Base-by-base conservation (phyloP, 1,284 basidiomycete species). In the Apiotrichum gracile region DNA sequence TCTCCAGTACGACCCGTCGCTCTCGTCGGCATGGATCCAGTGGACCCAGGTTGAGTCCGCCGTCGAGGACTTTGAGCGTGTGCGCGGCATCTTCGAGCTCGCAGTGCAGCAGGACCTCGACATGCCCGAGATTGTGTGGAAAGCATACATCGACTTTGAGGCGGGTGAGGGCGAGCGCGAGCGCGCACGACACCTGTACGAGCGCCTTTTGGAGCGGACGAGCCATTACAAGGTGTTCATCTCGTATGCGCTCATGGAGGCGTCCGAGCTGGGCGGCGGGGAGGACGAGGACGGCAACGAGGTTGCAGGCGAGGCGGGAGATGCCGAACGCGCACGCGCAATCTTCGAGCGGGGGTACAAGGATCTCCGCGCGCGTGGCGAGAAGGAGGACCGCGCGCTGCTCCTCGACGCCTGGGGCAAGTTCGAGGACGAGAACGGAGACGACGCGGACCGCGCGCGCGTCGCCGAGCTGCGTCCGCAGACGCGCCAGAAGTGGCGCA, bases 71-170 rank as follows among this genome's bases (percentile, higher is more conserved):
- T 86, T 88, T 69, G 79, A 85, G 25, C 91, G 96, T 43, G 90
- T 92, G 3, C 86, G 97, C 16, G 93, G 85, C 4, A 92, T 99
- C 67, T 98, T 91, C 74, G 93, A 98, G 74, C 84, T 98, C 35
- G 96, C 90, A 4, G 83, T 94, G n/a, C 80, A 86, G 4, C 96
- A 98, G 68, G 84, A 85, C n/a, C 80, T 98, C 38, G 92, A 96
- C 53, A 97, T 97, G 91, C 96, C 96, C 3, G 96, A 99, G 74
- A 80, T 97, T 13, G 81, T 97, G n/a, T 94, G 91, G 91, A 77
- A 81, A 72, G 89, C 91, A 5, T 98, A 92, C 75, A 91, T 98
- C 76, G 94, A 98, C 76, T 87, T 91, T 62, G 91, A 93, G 54
- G 80, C 80, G 55, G 77, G 79, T 61, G 91, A 96, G 73, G 88